Percentiles rank a stretch among this genome's conserved stretches.
These are phyloP conservation scores for Penicillium daleae DNA, from an alignment of 495 filamentous ascomycete species.

Conservation along the genomic window DNA sequence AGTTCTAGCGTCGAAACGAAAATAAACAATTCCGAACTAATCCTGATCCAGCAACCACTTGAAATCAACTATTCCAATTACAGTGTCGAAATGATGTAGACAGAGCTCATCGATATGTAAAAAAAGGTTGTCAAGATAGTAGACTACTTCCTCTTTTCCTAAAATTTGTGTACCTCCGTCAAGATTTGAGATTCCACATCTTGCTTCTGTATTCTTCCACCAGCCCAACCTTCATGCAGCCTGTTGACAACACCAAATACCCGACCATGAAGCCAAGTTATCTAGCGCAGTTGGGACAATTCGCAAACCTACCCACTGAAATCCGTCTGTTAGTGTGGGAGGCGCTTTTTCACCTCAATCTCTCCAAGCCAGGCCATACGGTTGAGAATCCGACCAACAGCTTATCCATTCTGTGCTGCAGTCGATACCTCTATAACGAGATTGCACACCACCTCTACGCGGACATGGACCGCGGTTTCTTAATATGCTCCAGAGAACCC, in stretches of 20 bases:
- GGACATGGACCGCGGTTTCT: neutral
- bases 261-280: neutral
- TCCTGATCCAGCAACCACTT: neutral
- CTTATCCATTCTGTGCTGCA: neutral
- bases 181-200: neutral
- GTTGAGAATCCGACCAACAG: neutral
- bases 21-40: neutral
- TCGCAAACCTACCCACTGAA: neutral
- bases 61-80: neutral
- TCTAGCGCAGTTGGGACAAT: neutral
- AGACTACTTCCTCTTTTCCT: neutral
- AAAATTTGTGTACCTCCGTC: neutral
- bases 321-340: neutral
- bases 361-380: neutral
- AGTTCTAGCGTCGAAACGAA: neutral
- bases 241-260: neutral
- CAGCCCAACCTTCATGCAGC: neutral
- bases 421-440: neutral
- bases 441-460: neutral
- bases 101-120: neutral
- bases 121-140: no score
- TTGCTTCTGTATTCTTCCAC: neutral
- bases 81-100: neutral
- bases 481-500: neutral
- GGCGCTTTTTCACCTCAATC: neutral